A percentile compares a stretch with the other conserved stretches of the same genome.
These are phyloP conservation scores for Aspergillus leporis DNA, from an alignment of 495 filamentous ascomycete species.

Conservation along the genomic window DNA sequence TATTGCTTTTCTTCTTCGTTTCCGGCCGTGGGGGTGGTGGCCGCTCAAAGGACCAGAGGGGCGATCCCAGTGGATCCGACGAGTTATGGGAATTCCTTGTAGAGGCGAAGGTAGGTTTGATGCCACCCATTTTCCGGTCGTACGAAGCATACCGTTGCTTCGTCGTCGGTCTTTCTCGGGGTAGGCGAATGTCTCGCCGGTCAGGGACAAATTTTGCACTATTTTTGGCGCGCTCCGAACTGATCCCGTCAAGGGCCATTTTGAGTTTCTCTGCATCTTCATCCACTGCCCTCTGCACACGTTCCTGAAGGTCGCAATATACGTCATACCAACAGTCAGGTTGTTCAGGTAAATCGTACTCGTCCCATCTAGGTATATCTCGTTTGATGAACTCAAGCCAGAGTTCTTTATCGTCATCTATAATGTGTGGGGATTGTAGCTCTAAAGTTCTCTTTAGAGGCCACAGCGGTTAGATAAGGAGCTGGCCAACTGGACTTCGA, in stretches of 20 bases:
- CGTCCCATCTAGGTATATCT: constrained; percentile 63
- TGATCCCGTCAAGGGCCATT: constrained; percentile 49
- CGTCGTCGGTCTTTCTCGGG: constrained; percentile 26
- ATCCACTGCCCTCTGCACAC: constrained; percentile 46
- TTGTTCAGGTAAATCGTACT: constrained; percentile 56
- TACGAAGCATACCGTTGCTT: constrained; percentile 29
- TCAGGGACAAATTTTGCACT: constrained; percentile 46
- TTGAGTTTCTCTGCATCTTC: constrained; percentile 51
- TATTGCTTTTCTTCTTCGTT: constrained; percentile 36
- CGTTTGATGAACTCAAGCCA: constrained; percentile 70
- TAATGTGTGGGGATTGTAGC: constrained; percentile 64
- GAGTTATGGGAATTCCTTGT: constrained; percentile 2
- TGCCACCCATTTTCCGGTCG: constrained; percentile 31
- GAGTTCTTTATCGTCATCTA: constrained; percentile 58
- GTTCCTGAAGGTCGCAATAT: constrained; percentile 53
- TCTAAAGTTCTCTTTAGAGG: constrained; percentile 55
- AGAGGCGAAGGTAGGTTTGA: constrained; percentile 19
- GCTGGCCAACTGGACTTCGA: background rate
- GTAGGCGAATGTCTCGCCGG: constrained; percentile 25
- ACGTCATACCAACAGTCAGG: constrained; percentile 63
- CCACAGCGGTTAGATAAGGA: constrained; percentile 8
- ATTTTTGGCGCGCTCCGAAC: constrained; percentile 47
- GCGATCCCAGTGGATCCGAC: constrained; percentile 15
- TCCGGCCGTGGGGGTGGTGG: constrained; percentile 18
- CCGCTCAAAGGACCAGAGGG: constrained; percentile 21